Conservation (phyloP, 805 yeast species). For the Sungouiozyma intestinalis region DNA sequence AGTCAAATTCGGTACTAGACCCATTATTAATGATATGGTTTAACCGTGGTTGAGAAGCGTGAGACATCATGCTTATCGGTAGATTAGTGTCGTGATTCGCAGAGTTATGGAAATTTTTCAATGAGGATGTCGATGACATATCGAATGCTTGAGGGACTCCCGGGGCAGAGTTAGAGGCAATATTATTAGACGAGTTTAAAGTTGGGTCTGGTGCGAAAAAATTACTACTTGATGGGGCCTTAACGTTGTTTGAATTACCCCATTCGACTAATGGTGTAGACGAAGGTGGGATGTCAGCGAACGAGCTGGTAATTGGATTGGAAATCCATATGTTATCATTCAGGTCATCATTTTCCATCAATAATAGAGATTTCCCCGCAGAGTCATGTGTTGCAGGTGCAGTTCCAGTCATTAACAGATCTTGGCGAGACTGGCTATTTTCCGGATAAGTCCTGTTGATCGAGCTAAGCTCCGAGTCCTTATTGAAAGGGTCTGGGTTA, state of each 20-base stretch:
- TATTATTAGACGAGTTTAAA: neutral
- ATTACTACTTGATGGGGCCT: neutral
- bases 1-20: neutral
- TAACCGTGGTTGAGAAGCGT: neutral
- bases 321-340: conserved; percentile 29
- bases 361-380: conserved; percentile 27
- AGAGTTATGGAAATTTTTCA: neutral
- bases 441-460: neutral
- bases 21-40: neutral
- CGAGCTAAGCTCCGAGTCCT: conserved; percentile 4
- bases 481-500: conserved; percentile 37
- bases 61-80: neutral
- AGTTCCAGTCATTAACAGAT: conserved; percentile 4
- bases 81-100: neutral
- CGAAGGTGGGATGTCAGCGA: conserved; percentile 10
- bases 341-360: conserved; percentile 31
- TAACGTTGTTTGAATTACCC: conserved; percentile 8
- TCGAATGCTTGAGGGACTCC: neutral
- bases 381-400: conserved; percentile 15
- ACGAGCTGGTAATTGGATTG: conserved; percentile 18
- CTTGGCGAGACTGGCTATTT: conserved; percentile 7
- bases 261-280: conserved; percentile 24
- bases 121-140: neutral
- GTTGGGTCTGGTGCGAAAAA: neutral
- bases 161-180: neutral